phyloP scores from a whole-genome alignment of 768 basidiomycete genomes.

The Neoboletus subvelutipes region DNA sequence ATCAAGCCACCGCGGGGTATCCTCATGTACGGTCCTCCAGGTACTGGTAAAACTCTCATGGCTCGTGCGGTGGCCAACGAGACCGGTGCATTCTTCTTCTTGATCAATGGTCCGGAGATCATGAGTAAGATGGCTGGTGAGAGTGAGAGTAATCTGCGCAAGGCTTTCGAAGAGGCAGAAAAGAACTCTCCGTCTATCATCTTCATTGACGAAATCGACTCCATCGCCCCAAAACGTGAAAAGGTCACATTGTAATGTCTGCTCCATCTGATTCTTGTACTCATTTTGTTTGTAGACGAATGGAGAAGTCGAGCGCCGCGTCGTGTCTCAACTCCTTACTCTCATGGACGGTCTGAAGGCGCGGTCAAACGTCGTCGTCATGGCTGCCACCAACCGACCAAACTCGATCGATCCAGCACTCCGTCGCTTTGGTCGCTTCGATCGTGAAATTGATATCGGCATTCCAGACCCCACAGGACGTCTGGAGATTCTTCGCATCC shows the following conservation, averaged over 20 bases:
- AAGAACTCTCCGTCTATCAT: conserved; percentile 99
- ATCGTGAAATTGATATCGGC: conserved; percentile 98
- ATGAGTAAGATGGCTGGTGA: conserved; percentile 99
- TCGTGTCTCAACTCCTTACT: conserved; percentile 96
- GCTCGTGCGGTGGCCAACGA: conserved; percentile 99
- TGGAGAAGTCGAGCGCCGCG: conserved; percentile 99
- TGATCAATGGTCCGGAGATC: conserved; percentile 99
- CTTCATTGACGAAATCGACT: conserved; percentile 99
- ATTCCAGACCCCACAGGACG: conserved; percentile 99
- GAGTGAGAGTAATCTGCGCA: conserved; percentile 93
- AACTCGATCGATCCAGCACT: conserved; percentile 99
- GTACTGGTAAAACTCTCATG: conserved; percentile 99
- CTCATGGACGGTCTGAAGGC: conserved; percentile 99
- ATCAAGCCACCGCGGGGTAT: conserved; percentile 99
- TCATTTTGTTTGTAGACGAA: conserved; percentile 65
- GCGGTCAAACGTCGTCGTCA: conserved; percentile 98
- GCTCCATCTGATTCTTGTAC: background rate
- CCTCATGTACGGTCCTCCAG: conserved; percentile 97
- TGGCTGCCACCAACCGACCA: conserved; percentile 98
- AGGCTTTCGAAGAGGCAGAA: conserved; percentile 99
- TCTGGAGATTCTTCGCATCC: conserved; percentile 97
- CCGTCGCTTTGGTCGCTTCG: conserved; percentile 98
- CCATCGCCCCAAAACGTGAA: conserved; percentile 99
- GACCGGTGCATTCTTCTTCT: conserved; percentile 99
- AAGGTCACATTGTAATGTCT: conserved; percentile 55